Conservation (phyloP, 495 filamentous ascomycete genomes). For the Talaromyces thailandensis region DNA sequence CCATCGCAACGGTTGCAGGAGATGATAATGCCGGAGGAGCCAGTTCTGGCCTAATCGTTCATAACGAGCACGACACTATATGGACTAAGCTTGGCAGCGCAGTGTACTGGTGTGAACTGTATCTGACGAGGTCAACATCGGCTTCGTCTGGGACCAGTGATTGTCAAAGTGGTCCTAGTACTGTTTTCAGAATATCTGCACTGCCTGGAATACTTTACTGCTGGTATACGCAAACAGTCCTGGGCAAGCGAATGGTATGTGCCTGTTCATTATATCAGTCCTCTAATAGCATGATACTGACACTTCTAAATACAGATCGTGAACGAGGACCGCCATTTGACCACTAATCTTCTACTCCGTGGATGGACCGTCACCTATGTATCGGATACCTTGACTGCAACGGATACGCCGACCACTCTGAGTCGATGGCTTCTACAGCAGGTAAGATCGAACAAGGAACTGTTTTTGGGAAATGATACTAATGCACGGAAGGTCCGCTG, state of each 20-base stretch:
- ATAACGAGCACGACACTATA: constrained; percentile 19
- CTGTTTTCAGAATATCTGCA: constrained; percentile 20
- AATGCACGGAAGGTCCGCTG: constrained; percentile 12
- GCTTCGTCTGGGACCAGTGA: constrained; percentile 19
- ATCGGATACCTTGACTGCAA: constrained; percentile 22
- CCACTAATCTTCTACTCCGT: constrained; percentile 22
- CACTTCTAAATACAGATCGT: constrained; percentile 10
- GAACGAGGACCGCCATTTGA: constrained; percentile 26
- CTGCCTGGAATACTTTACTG: constrained; percentile 18
- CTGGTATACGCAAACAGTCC: constrained; percentile 23
- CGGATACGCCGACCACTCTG: constrained; percentile 22
- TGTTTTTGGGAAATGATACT: not conserved
- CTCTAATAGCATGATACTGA: not conserved
- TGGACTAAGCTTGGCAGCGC: constrained; percentile 20
- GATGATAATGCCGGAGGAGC: constrained; percentile 20
- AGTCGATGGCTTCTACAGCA: constrained; percentile 25
- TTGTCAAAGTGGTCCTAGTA: constrained; percentile 23
- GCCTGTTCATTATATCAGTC: not conserved
- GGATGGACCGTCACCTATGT: constrained; percentile 26
- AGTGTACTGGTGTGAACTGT: constrained; percentile 25
- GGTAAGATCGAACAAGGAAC: constrained; percentile 4
- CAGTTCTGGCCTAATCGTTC: constrained; percentile 20
- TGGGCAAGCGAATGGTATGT: constrained; percentile 17
- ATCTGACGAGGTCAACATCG: constrained; percentile 18
- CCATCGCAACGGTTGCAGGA: constrained; percentile 20